Evolutionary conservation across 495 filamentous ascomycete genomes (phyloP), one percentile per base, ranked within the genome.

Genomic region (Choiromyces venosus): DNA sequence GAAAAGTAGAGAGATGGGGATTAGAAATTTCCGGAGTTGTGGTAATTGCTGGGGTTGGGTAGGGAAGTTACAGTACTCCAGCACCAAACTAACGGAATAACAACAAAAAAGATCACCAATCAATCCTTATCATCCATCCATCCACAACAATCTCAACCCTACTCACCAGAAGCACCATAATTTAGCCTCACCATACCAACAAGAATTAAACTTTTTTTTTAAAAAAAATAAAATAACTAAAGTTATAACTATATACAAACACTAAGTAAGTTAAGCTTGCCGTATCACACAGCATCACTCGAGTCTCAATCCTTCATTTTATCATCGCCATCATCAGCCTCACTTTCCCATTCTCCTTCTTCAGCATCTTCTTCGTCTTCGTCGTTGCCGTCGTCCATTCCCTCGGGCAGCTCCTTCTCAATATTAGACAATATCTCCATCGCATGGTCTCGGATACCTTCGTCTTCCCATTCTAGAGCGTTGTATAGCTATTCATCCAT

Each of bases 391-490:
- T 82, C 85, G 1, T 83, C 84, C 5, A 75, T 80, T 29, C 82
- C 82, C 70, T 87, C 86, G 0, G 89, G 88, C 0, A 92, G 81
- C 70, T 86, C 86, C 35, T 82, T 81, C 66, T 85, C 86, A 68
- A 93, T 86, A 7, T 81, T 83, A 37, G 81, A 78, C 35, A 91
- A 79, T 37, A 93, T 81, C 80, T 92, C 90, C 65, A 82, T 80
- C 2, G 89, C 87, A 81, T 93, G 91, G 40, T 89, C 89, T 46
- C 86, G 84, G 21, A 93, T 85, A 72, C 88, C 82, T 36, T 91
- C 89, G 78, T 93, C 91, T 76, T 93, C 91, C 79, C 92, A 92
- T 33, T 90, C 88, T 66, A 90, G 87, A 73, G 84, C 78, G 33
- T 84, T 76, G 76, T 87, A 92, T 12, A 91, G 84, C 74, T 86